Evolutionary conservation across 331 rosid species (phyloP), one percentile per base, ranked within the genome.

Genomic region (Spiraea crenata): DNA sequence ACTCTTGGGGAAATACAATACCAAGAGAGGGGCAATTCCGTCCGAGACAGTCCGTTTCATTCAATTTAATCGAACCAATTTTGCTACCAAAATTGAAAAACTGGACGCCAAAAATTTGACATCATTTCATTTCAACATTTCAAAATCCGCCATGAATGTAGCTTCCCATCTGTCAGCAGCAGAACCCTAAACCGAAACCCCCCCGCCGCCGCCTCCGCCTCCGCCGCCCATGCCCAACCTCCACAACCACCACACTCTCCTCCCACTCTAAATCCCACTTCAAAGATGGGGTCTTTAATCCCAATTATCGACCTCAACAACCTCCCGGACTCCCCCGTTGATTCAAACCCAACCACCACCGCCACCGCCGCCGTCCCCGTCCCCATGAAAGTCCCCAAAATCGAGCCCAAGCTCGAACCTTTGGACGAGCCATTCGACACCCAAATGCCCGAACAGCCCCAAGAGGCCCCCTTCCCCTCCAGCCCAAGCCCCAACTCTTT

Each of bases 371-470:
- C 45, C 34, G 2, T 25, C 31, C 31, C 75, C n/a, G 6, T 61
- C 34, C 12, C 45, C 34, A 2, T 76, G 57, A 67, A 72, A 13
- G 48, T 66, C 67, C 96, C 97, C 7, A 81, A 79, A 37, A 31
- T 85, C 25, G 90, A 84, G 19, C 98, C 98, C 4, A 92, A 89
- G 66, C 77, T 55, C 12, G 98, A 92, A 52, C 98, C 96, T 2
- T 73, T 70, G 2, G 96, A 92, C 25, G 88, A 79, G 20, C 60
- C 77, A 6, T 35, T 80, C 8, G 73, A 59, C 40, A 46, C n/a
- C 60, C 73, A 73, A 0, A 35, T 20, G 41, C 45, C 57, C 10
- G 82, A 74, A n/a, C 84, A 20, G 34, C 80, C 72, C 44, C 70
- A 39, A 20, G 57, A 42, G 17, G 19, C 74, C 40, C 40, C 75